These are phyloP conservation scores for Xylariaceae sp. DNA, from an alignment of 2,329 filamentous ascomycete genomes.

Conservation along the genomic window DNA sequence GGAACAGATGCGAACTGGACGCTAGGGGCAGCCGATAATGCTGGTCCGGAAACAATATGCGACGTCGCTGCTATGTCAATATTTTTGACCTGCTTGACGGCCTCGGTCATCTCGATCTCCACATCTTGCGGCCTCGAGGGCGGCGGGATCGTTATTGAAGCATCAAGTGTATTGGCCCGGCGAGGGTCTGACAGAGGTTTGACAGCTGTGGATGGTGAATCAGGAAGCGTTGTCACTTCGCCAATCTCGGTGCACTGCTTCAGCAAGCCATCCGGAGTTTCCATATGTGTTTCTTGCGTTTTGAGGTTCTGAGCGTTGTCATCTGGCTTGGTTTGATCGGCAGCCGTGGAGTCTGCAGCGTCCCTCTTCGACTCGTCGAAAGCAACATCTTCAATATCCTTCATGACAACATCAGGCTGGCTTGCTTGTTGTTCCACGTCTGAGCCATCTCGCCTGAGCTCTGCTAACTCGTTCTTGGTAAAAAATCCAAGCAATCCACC, in stretches of 20 bases:
- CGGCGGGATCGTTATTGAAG: constrained; percentile 9
- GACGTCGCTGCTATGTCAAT: constrained; percentile 3
- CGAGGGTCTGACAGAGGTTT: constrained; percentile 6
- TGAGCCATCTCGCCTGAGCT: constrained; percentile 37
- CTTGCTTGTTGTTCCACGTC: constrained; percentile 15
- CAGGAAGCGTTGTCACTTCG: no score
- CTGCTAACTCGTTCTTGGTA: constrained; percentile 48
- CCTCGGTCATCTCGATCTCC: constrained; percentile 17
- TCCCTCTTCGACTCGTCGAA: not conserved
- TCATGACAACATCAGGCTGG: constrained; percentile 27
- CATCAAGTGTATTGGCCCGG: constrained; percentile 12
- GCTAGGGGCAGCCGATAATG: not conserved
- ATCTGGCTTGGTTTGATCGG: not conserved
- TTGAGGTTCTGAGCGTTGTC: not conserved
- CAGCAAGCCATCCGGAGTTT: no score
- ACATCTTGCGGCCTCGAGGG: constrained; percentile 14
- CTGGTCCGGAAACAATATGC: not conserved
- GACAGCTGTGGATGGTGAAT: no score
- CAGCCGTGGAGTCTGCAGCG: not conserved
- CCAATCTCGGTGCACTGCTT: not conserved
- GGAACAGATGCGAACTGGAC: constrained; percentile 11
- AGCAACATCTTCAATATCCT: constrained; percentile 10
- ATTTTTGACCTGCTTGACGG: constrained; percentile 13
- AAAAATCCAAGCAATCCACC: constrained; percentile 49
- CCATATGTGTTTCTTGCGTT: no score